These are phyloP conservation scores for Bipolaris victoriae DNA, from an alignment of 2,329 filamentous ascomycete genomes.

Conservation along the genomic window DNA sequence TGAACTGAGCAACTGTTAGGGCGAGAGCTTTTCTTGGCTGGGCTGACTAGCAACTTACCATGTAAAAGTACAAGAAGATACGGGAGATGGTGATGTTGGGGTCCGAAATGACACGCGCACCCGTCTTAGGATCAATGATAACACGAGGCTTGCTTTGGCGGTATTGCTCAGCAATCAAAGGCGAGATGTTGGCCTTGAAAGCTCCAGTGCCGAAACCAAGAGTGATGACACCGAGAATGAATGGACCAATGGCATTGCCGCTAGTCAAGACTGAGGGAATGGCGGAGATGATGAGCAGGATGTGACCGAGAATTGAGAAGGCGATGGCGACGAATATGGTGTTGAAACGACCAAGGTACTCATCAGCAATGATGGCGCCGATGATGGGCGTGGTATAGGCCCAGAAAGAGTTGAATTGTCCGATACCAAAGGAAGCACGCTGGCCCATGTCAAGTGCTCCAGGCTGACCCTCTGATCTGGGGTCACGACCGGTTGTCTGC, in stretches of 20 bases:
- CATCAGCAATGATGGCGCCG: conserved; percentile 63
- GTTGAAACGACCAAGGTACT: conserved; percentile 66
- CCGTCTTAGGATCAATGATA: conserved; percentile 58
- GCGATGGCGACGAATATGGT: conserved; percentile 61
- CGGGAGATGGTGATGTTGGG: conserved; percentile 71
- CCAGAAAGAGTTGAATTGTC: conserved; percentile 50
- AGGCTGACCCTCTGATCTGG: conserved; percentile 38
- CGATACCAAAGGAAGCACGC: conserved; percentile 46
- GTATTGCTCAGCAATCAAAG: conserved; percentile 74
- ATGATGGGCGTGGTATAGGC: conserved; percentile 52
- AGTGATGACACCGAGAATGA: conserved; percentile 59
- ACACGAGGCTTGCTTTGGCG: conserved; percentile 64
- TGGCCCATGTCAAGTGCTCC: conserved; percentile 48
- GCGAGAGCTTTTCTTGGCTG: background rate
- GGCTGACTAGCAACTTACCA: conserved; percentile 47
- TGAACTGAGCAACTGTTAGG: conserved; percentile 40
- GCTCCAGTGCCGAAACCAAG: conserved; percentile 56
- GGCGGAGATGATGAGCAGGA: conserved; percentile 61
- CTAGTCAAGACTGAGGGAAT: conserved; percentile 55
- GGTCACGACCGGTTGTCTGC: conserved; percentile 40
- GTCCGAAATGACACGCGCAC: conserved; percentile 73
- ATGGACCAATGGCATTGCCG: conserved; percentile 56
- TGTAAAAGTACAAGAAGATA: conserved; percentile 59
- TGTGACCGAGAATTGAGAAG: conserved; percentile 60
- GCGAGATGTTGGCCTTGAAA: conserved; percentile 60